Evolutionary conservation across 306 rosid genomes (phyloP).

Genomic region (Alnus glutinosa): DNA sequence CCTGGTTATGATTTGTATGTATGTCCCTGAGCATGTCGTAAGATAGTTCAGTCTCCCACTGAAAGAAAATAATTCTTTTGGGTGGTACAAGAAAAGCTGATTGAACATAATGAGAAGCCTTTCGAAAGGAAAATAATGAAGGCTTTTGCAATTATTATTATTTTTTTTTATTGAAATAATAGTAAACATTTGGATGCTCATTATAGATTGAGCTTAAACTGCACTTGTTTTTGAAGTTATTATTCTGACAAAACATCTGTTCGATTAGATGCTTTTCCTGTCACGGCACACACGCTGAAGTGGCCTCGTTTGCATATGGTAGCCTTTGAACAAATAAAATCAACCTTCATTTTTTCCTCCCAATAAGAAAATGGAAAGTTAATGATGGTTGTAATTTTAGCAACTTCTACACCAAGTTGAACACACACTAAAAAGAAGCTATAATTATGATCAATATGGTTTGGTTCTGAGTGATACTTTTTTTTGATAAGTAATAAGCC

Average conservation of each 20-base stretch:
- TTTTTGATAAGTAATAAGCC: no score
- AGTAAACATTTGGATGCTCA: neutral
- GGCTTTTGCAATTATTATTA: neutral
- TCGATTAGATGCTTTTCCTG: neutral
- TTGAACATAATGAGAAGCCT: neutral
- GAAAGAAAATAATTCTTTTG: neutral
- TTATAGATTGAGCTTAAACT: neutral
- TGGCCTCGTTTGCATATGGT: neutral
- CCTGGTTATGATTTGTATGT: constrained; percentile 9
- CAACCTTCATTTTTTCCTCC: no score
- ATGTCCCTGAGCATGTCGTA: constrained; percentile 14
- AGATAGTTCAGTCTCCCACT: constrained; percentile 4
- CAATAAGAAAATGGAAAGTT: neutral
- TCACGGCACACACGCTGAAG: neutral
- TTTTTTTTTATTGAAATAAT: neutral
- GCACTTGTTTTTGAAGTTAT: neutral
- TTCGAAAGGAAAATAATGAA: neutral
- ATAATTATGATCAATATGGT: neutral
- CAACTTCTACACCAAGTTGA: neutral
- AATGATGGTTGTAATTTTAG: neutral
- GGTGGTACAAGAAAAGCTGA: neutral
- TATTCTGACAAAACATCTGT: neutral
- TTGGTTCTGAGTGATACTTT: neutral
- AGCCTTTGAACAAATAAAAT: neutral
- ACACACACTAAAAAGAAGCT: neutral